A percentile compares a stretch with the other conserved stretches of the same genome.
Evolutionary conservation across 352 stramenopile species (phyloP).

Genomic region (Globisporangium cylindrosporum): DNA sequence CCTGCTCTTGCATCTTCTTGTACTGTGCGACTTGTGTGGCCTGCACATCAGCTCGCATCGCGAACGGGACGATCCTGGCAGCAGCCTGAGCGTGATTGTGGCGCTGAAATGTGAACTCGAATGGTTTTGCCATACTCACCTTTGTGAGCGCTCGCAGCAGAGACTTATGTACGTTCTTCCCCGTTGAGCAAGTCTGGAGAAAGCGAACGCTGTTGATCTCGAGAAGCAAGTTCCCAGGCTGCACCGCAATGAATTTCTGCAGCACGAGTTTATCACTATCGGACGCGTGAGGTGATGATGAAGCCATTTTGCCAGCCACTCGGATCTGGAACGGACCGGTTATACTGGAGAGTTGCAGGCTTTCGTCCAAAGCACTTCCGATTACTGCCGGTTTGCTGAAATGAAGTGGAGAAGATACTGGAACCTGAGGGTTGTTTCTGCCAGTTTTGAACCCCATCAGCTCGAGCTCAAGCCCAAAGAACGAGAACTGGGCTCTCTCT

Average conservation of each 20-base stretch:
- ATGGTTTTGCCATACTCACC: slow-evolving; percentile 38
- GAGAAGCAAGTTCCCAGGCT: slow-evolving; percentile 38
- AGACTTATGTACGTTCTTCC: slow-evolving; percentile 27
- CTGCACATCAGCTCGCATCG: slow-evolving; percentile 49
- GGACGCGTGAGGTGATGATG: neutral
- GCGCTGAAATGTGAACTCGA: slow-evolving; percentile 51
- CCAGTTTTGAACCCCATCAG: slow-evolving; percentile 22
- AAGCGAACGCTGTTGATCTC: slow-evolving; percentile 54
- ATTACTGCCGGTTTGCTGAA: neutral
- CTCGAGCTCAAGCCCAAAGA: slow-evolving; percentile 47
- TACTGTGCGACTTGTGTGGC: slow-evolving; percentile 43
- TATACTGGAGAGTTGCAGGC: slow-evolving; percentile 18
- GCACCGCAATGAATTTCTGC: slow-evolving; percentile 36
- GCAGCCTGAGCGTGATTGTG: slow-evolving; percentile 47
- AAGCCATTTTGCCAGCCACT: slow-evolving; percentile 26
- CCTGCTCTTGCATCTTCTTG: slow-evolving; percentile 35
- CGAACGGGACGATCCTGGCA: slow-evolving; percentile 62
- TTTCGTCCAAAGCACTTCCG: neutral
- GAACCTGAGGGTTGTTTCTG: neutral
- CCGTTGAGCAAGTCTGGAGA: slow-evolving; percentile 21
- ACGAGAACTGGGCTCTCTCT: slow-evolving; percentile 19
- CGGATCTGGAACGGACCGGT: slow-evolving; percentile 31
- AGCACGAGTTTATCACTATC: slow-evolving; percentile 27
- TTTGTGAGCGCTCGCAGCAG: slow-evolving; percentile 27
- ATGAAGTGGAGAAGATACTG: neutral